Conservation (phyloP, 768 basidiomycete genomes). For the Pleurotus sapidus region DNA sequence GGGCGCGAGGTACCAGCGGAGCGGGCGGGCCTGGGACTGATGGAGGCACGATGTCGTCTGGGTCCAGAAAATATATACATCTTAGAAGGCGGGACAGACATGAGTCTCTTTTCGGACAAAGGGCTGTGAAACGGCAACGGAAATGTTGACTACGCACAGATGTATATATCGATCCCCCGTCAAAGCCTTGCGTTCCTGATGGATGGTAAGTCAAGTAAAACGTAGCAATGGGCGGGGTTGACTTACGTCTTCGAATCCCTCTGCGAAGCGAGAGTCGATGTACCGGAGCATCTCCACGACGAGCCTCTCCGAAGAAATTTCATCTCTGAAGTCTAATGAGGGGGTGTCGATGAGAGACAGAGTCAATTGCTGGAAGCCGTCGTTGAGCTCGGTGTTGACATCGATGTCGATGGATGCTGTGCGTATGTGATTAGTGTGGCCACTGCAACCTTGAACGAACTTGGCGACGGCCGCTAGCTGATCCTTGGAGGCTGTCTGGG, state of each 20-base stretch:
- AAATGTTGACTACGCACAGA: slow-evolving; percentile 48
- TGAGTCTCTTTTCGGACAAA: slow-evolving; percentile 8
- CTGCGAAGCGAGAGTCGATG: slow-evolving; percentile 70
- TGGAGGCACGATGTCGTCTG: slow-evolving; percentile 74
- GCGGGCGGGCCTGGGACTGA: slow-evolving; percentile 63
- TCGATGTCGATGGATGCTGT: slow-evolving; percentile 71
- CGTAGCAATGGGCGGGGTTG: slow-evolving; percentile 16
- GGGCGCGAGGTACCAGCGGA: slow-evolving; percentile 65
- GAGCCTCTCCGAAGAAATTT: slow-evolving; percentile 57
- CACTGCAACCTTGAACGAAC: slow-evolving; percentile 73
- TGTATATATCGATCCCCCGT: slow-evolving; percentile 78
- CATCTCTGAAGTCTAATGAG: slow-evolving; percentile 72
- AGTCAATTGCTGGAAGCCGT: slow-evolving; percentile 45
- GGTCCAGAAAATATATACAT: slow-evolving; percentile 87
- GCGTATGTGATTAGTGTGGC: slow-evolving; percentile 72
- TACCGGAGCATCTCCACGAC: slow-evolving; percentile 67
- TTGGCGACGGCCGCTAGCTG: slow-evolving; percentile 80
- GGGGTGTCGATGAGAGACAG: slow-evolving; percentile 83
- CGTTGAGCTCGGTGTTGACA: slow-evolving; percentile 47
- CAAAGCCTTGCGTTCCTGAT: slow-evolving; percentile 69
- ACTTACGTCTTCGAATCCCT: slow-evolving; percentile 76
- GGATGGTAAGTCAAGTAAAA: slow-evolving; percentile 17
- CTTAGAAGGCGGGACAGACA: slow-evolving; percentile 32
- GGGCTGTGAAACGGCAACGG: slow-evolving; percentile 14
- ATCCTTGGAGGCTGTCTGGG: slow-evolving; percentile 60